Evolutionary conservation across 2,329 filamentous ascomycete genomes (phyloP).

Genomic region (Calonectria crousiana): DNA sequence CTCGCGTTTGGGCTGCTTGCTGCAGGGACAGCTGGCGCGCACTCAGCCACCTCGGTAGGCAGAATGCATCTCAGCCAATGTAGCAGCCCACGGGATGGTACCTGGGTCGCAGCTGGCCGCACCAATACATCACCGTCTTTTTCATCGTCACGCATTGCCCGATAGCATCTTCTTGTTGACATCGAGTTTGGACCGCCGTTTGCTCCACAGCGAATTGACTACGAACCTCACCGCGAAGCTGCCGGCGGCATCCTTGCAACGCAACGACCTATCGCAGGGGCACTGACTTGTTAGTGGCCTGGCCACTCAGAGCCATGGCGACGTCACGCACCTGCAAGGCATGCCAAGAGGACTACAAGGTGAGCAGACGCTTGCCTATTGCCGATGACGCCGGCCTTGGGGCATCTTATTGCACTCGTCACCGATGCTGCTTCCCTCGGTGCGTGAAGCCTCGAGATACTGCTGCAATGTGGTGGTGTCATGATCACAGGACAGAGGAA

Average conservation of each 20-base stretch:
- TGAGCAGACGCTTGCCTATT: background rate
- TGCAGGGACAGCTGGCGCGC: background rate
- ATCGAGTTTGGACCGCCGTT: background rate
- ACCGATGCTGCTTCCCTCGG: background rate
- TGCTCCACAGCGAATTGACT: background rate
- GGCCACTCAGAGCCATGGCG: background rate
- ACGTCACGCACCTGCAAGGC: background rate
- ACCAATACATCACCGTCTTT: background rate
- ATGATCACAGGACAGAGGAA: background rate
- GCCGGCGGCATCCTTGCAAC: background rate
- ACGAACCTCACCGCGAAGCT: background rate
- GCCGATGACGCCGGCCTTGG: background rate
- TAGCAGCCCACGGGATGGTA: background rate
- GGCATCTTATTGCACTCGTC: constrained; percentile 8
- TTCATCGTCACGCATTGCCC: background rate
- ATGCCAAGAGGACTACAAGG: background rate
- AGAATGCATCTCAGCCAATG: background rate
- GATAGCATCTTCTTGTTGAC: background rate
- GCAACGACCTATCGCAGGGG: background rate
- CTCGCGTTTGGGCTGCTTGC: background rate
- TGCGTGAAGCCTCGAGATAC: background rate
- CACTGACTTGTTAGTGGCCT: background rate
- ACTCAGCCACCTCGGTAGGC: background rate
- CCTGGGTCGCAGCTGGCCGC: background rate
- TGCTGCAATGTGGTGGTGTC: background rate